Base-by-base conservation (phyloP, 2,329 filamentous ascomycete species). In the Ophiostoma ips region DNA sequence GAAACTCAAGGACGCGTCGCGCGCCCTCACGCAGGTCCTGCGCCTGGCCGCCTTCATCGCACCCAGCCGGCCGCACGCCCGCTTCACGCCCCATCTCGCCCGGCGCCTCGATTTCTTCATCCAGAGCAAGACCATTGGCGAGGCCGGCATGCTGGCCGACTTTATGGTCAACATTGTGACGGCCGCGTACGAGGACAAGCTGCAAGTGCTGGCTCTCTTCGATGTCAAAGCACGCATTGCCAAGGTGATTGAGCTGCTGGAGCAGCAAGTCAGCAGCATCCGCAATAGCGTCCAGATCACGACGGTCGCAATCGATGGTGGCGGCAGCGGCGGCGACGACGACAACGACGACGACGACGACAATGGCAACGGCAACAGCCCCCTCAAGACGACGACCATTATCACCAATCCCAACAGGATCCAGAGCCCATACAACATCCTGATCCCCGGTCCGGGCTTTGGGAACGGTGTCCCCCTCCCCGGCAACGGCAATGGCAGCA, bases 151-250 rank as follows among this genome's bases (percentile, higher is more conserved):
- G 9, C 73, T 98, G 10, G 90, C 92, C 7, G 92, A 98, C 63
- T 96, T 96, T 63, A 95, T 98, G 87, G 83, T 87, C 36, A 94
- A 95, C 62, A 77, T 96, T 21, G 78, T 94, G 3, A 87, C 95
- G 55, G 82, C 84, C 47, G 84, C 80, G 10, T 84, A 94, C 55
- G 87, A 95, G 63, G 92, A 98, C 62, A 95, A 94, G 65, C 73
- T 98, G 49, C 79, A 85, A 50, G 78, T 98, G 15, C 71, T 98
- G 34, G 79, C 87, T n/a, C 81, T 88, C 1, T 67, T 94, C 5
- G 81, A 89, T 58, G 72, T 92, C 44, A 84, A 85, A 57, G 78
- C 84, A 44, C 76, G 92, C 35, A 73, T 96, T 49, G 79, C 84
- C 55, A 83, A 82, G 58, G 87, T 94, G 15, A 83, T 94, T 51